These are phyloP conservation scores for Rosellinia necatrix DNA, from an alignment of 2,329 filamentous ascomycete genomes.

Conservation along the genomic window DNA sequence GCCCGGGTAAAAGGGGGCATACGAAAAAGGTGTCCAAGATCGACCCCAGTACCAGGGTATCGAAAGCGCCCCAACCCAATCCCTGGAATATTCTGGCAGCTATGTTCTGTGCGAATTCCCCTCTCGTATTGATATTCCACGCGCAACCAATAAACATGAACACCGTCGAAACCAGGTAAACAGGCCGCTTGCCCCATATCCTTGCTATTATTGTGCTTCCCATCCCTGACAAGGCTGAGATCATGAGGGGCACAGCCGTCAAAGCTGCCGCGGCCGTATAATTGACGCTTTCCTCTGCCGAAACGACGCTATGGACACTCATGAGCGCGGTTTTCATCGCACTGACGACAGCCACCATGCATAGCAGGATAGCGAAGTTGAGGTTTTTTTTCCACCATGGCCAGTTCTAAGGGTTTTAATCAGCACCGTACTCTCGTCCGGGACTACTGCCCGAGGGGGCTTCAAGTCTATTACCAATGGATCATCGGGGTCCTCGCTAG, in stretches of 20 bases:
- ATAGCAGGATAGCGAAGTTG: constrained; percentile 52
- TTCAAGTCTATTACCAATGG: constrained; percentile 49
- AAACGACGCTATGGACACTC: constrained; percentile 51
- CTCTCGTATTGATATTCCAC: constrained; percentile 53
- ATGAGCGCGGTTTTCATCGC: constrained; percentile 61
- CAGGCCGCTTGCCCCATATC: constrained; percentile 57
- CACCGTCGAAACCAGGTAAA: constrained; percentile 54
- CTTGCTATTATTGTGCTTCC: constrained; percentile 49
- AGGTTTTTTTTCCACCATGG: constrained; percentile 58
- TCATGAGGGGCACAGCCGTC: constrained; percentile 57
- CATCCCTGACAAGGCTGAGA: constrained; percentile 53
- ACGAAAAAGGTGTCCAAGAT: constrained; percentile 64
- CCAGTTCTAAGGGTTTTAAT: constrained; percentile 56
- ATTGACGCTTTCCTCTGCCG: constrained; percentile 48
- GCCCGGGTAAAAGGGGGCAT: constrained; percentile 13
- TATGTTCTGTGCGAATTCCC: constrained; percentile 53
- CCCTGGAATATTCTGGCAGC: constrained; percentile 59
- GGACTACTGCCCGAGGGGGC: no score
- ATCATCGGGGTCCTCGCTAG: constrained; percentile 58
- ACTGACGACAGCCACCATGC: constrained; percentile 51
- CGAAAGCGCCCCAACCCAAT: constrained; percentile 63
- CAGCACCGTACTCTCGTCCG: no score
- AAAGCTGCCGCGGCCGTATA: constrained; percentile 55
- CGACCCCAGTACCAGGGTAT: constrained; percentile 56
- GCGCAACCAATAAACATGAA: constrained; percentile 54